Evolutionary conservation across 1,284 basidiomycete genomes (phyloP).

Genomic region (Prillingera fragicola): DNA sequence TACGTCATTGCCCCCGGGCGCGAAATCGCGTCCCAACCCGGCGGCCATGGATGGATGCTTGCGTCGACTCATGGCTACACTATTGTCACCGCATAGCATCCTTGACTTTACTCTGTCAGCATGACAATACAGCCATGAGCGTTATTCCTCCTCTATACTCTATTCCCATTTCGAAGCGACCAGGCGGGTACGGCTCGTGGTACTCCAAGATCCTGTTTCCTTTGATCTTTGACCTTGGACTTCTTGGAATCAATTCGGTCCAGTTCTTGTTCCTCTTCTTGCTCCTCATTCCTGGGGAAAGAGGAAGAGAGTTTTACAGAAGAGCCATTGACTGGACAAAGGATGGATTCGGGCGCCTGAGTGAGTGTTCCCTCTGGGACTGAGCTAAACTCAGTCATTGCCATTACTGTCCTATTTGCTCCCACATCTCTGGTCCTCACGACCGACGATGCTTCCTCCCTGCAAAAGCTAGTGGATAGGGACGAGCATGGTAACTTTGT

Average conservation of each 20-base stretch:
- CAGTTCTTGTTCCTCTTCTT: slow-evolving; percentile 64
- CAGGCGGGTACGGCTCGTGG: slow-evolving; percentile 56
- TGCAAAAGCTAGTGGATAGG: slow-evolving; percentile 53
- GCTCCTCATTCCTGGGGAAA: slow-evolving; percentile 40
- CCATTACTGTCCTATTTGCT: slow-evolving; percentile 65
- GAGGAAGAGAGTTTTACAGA: slow-evolving; percentile 56
- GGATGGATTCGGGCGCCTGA: slow-evolving; percentile 67
- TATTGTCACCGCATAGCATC: too few relatives aligned
- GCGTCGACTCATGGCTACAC: too few relatives aligned
- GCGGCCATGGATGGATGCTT: too few relatives aligned
- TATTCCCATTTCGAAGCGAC: slow-evolving; percentile 59
- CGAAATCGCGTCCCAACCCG: too few relatives aligned
- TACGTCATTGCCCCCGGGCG: too few relatives aligned
- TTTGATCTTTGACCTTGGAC: slow-evolving; percentile 62
- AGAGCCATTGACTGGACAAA: slow-evolving; percentile 71
- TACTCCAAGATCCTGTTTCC: slow-evolving; percentile 56
- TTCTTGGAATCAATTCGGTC: slow-evolving; percentile 62
- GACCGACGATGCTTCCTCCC: slow-evolving; percentile 29
- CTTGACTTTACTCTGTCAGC: too few relatives aligned
- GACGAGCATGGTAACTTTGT: slow-evolving; percentile 55
- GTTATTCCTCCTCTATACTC: slow-evolving; percentile 52
- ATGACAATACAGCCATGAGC: too few relatives aligned
- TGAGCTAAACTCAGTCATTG: slow-evolving; percentile 28
- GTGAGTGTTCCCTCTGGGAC: slow-evolving; percentile 52
- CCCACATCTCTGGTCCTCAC: slow-evolving; percentile 71